Evolutionary conservation across 1,284 basidiomycete genomes (phyloP), one percentile per base, ranked within the genome.

Genomic region (Boletus subluridellus): DNA sequence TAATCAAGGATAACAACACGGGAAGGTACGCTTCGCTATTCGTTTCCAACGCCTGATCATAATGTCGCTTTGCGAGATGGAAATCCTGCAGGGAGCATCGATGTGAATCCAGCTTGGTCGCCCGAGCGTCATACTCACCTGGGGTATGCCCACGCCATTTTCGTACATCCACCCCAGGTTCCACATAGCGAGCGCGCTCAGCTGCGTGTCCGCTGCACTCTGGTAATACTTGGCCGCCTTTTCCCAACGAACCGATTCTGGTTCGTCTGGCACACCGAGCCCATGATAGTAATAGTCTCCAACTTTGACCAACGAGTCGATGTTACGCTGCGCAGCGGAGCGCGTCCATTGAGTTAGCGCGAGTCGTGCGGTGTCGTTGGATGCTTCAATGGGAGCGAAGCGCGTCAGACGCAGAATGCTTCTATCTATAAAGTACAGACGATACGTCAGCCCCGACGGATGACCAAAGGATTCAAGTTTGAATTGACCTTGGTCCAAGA

Each of bases 161-260:
- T 99, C 96, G 73, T 98, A 98, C 94, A 99, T 97, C 91, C 92
- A 98, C 1, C 96, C 97, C 30, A 99, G 76, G 69, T 98, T 98
- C 95, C 95, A 99, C 87, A 96, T 94, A 3, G 96, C 95, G 65
- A 99, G 80, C 1, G 95, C 93, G 65, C 93, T 96, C 60, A 89
- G 69, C 62, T 94, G 91, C 2, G 92, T 95, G 65, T 95, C 94
- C 3, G 93, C 93, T 7, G 94, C 94, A 32, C 92, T 89, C 69
- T 94, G 94, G 71, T 99, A 99, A 73, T 94, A 98, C 17, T 87
- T 86, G 0, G 92, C 93, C 0, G 97, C 97, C 65, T 94, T 94
- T 69, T 94, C 91, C 70, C 86, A 85, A 17, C 88, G 81, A 35
- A 82, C 75, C 2, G 78, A 73, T 65, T 85, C 81, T 15, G 83